phyloP scores from a whole-genome alignment of 495 filamentous ascomycete genomes.

The Barbatosphaeria neglecta region DNA sequence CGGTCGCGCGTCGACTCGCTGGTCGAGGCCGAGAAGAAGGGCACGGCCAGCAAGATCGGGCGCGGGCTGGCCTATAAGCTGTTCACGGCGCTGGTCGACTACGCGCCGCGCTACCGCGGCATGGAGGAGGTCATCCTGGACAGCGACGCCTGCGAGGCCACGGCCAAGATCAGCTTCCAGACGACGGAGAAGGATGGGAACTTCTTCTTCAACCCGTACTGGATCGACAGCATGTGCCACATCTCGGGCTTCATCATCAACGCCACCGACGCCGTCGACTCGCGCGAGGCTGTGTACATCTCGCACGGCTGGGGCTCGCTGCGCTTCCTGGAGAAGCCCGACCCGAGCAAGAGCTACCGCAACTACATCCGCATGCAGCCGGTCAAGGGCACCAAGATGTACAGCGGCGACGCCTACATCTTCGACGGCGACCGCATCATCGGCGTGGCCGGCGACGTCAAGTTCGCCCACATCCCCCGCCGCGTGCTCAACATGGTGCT shows the following conservation, averaged over 20 bases:
- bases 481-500: constrained; percentile 55
- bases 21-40: constrained; percentile 35
- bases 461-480: constrained; percentile 57
- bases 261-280: constrained; percentile 60
- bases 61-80: constrained; percentile 69
- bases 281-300: constrained; percentile 59
- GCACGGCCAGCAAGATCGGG: constrained; percentile 48
- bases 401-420: constrained; percentile 51
- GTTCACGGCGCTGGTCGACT: constrained; percentile 60
- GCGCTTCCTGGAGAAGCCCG: constrained; percentile 54
- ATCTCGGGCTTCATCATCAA: constrained; percentile 74
- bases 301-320: constrained; percentile 74
- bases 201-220: constrained; percentile 58
- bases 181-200: constrained; percentile 44
- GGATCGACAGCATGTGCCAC: constrained; percentile 59
- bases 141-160: constrained; percentile 59
- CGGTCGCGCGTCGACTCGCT: constrained; percentile 39
- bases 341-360: constrained; percentile 52
- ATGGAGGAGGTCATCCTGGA: constrained; percentile 71
- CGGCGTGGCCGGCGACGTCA: constrained; percentile 38
- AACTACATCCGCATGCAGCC: constrained; percentile 60
- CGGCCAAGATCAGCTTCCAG: constrained; percentile 56
- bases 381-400: constrained; percentile 38
- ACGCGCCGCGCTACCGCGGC: constrained; percentile 53
- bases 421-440: constrained; percentile 54